Percentiles rank a stretch among this genome's conserved stretches.
phyloP scores from a whole-genome alignment of 805 yeast species.

The Cyberlindnera americana region DNA sequence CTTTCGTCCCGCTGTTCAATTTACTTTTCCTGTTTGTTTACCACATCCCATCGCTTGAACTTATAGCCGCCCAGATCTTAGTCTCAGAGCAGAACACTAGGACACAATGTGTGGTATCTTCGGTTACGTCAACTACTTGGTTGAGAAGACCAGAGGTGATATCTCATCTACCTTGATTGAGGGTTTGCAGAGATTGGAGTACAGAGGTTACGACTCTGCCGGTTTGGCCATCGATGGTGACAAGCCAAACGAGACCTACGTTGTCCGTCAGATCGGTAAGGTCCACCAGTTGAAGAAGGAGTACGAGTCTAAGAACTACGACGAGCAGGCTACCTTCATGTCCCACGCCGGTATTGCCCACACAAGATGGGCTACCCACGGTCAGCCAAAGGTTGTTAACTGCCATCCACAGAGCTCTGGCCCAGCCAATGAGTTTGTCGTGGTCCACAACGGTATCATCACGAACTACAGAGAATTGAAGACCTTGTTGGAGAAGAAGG shows the following conservation, averaged over 20 bases:
- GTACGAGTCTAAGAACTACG: conserved; percentile 48
- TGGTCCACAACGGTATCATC: conserved; percentile 97
- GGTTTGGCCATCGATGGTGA: conserved; percentile 96
- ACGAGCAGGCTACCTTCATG: conserved; percentile 62
- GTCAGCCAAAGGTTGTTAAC: conserved; percentile 79
- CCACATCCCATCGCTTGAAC: no score
- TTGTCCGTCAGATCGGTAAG: conserved; percentile 88
- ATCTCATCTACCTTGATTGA: conserved; percentile 85
- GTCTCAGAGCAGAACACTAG: no score
- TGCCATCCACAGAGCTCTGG: conserved; percentile 98
- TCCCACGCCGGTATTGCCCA: conserved; percentile 97
- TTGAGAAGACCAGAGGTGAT: conserved; percentile 88
- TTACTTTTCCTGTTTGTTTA: no score
- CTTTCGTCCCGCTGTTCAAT: no score
- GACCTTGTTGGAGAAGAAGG: conserved; percentile 75
- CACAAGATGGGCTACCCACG: conserved; percentile 99
- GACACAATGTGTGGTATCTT: conserved; percentile 95
- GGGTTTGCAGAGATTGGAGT: conserved; percentile 84
- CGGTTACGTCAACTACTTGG: conserved; percentile 95
- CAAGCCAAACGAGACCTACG: conserved; percentile 60
- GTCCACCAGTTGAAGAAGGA: conserved; percentile 75
- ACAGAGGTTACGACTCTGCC: conserved; percentile 97
- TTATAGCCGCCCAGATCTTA: no score
- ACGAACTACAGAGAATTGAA: conserved; percentile 92
- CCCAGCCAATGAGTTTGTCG: conserved; percentile 72